Evolutionary conservation across 202 grass and related monocot genomes (phyloP).

Genomic region (Carex sylvatica): DNA sequence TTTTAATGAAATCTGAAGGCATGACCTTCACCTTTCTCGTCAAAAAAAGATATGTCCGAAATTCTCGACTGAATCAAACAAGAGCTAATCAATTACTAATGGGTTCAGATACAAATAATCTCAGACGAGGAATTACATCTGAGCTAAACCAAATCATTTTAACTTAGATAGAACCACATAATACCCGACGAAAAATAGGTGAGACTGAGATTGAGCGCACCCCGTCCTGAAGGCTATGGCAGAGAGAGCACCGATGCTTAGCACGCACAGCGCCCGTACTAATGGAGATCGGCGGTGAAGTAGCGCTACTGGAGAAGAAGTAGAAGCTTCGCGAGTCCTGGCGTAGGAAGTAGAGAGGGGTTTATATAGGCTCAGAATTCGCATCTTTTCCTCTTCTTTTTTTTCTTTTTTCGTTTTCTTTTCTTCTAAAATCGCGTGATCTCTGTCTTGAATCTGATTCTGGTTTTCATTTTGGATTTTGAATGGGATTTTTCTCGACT

Average conservation of each 20-base stretch:
- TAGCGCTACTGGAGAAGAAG: constrained; percentile 18
- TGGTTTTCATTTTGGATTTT: neutral
- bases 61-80: neutral
- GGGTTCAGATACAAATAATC: neutral
- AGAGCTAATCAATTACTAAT: neutral
- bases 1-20: no score
- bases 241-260: constrained; percentile 53
- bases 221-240: constrained; percentile 49
- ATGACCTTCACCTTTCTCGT: no score
- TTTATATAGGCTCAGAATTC: constrained; percentile 22
- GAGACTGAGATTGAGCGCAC: constrained; percentile 39
- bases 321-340: constrained; percentile 2
- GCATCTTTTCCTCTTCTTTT: constrained; percentile 16
- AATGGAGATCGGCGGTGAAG: constrained; percentile 26
- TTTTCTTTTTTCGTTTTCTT: neutral
- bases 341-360: constrained; percentile 27
- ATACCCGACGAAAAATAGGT: constrained; percentile 48
- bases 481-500: neutral
- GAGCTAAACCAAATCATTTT: neutral
- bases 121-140: neutral
- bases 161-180: neutral
- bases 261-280: constrained; percentile 41
- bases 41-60: neutral
- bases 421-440: neutral
- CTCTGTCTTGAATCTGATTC: no score